Evolutionary conservation across 2,329 filamentous ascomycete genomes (phyloP), one percentile per base, ranked within the genome.

Genomic region (Colletotrichum tropicale): DNA sequence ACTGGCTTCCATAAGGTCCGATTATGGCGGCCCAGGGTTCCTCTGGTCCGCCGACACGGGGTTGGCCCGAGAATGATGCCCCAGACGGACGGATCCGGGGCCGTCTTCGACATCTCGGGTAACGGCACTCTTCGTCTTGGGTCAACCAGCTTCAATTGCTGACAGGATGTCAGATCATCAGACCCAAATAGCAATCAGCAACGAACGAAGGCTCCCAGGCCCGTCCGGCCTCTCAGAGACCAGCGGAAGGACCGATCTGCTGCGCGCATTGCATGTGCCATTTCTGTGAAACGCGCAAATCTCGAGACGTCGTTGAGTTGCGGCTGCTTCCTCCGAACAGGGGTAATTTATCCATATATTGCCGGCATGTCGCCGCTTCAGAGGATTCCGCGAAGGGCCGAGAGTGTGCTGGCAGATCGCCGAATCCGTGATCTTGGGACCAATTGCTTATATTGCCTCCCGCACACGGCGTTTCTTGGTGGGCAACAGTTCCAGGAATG

Each of bases 381-480:
- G 26, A 15, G 32, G 36, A 58, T 21, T 58, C 43, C 24, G 26
- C 38, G 28, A 72, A 62, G 32, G 21, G 32, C 69, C 28, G 43
- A 72, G 16, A 36, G 30, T 21, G 21, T 67, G 28, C 43, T 73
- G 67, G 48, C 34, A 61, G 62, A 61, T 58, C 52, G 26, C 56
- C 62, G 21, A 71, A 36, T 68, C 72, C 62, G 56, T 71, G 52
- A 75, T 67, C 62, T 72, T 72, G 69, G 73, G 62, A 34, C 73
- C 38, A 48, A 38, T 56, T 64, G 69, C 55, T 64, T 66, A 43
- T 56, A 43, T 30, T 64, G 52, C 36, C 32, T 72, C 26, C 43
- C 21, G 30, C 38, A 18, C 36, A 30, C 6, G 36, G 28, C 18
- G 58, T 32, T 34, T 30, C 58, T 32, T 61, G 24, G 24, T 61